phyloP scores from a whole-genome alignment of 495 filamentous ascomycete species.

The Trypethelium eluteriae region DNA sequence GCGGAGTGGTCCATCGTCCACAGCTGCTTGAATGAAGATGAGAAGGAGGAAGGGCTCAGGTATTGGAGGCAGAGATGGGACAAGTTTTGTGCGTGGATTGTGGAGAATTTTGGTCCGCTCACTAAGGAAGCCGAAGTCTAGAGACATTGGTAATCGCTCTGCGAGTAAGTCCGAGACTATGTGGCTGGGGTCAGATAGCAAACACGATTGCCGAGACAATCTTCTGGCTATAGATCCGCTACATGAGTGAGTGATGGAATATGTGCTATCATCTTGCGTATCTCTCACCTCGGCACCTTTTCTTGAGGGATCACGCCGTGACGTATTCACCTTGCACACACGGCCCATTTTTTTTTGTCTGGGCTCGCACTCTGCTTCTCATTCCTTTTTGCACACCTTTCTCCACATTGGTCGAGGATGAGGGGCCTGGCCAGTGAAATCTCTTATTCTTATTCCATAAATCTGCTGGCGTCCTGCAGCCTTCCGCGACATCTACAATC shows the following conservation, averaged over 20 bases:
- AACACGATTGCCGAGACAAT: conserved; percentile 7
- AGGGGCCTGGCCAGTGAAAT: no score
- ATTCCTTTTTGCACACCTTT: background rate
- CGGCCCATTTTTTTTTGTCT: background rate
- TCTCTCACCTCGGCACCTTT: conserved; percentile 1
- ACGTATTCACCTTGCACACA: background rate
- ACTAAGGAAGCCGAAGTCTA: conserved; percentile 10
- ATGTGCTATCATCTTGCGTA: background rate
- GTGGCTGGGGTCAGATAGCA: background rate
- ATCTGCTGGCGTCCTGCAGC: conserved; percentile 1
- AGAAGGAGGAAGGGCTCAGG: conserved; percentile 23
- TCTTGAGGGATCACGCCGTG: conserved; percentile 3
- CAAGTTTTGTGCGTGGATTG: conserved; percentile 30
- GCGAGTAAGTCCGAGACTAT: background rate
- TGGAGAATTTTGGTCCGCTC: conserved; percentile 22
- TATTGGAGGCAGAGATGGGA: conserved; percentile 31
- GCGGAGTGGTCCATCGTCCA: conserved; percentile 35
- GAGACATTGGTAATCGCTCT: background rate
- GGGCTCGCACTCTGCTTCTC: background rate
- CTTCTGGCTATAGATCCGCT: background rate
- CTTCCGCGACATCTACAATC: background rate
- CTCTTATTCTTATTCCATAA: background rate
- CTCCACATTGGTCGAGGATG: no score
- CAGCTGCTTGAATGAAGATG: conserved; percentile 28
- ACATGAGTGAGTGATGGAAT: background rate